Conservation (phyloP, 2,329 filamentous ascomycete species). For the Pyrenophora teres region DNA sequence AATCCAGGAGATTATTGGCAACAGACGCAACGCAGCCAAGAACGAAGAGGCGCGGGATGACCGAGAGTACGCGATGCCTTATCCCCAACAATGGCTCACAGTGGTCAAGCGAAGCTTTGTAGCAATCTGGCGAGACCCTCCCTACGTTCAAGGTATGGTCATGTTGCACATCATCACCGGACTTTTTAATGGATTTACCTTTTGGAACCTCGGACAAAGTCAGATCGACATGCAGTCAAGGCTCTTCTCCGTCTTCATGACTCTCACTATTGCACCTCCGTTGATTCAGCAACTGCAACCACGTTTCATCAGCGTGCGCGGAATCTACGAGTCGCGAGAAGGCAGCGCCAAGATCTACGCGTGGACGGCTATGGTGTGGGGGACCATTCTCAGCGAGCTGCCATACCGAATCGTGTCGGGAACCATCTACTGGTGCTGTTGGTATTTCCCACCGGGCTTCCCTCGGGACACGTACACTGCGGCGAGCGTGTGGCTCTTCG, state of each 20-base stretch:
- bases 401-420: slow-evolving; percentile 71
- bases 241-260: slow-evolving; percentile 78
- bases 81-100: slow-evolving; percentile 48
- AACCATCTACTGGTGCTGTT: slow-evolving; percentile 62
- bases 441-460: slow-evolving; percentile 62
- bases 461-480: slow-evolving; percentile 61
- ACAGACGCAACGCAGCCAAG: slow-evolving; percentile 39
- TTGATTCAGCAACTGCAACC: slow-evolving; percentile 80
- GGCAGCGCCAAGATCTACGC: slow-evolving; percentile 79
- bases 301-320: slow-evolving; percentile 67
- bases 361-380: slow-evolving; percentile 72
- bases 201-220: slow-evolving; percentile 53
- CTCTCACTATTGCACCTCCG: slow-evolving; percentile 73
- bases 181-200: slow-evolving; percentile 56
- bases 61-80: slow-evolving; percentile 52
- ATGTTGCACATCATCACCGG: slow-evolving; percentile 58
- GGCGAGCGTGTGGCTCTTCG: slow-evolving; percentile 66
- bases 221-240: slow-evolving; percentile 59
- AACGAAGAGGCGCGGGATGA: slow-evolving; percentile 49
- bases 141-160: slow-evolving; percentile 61
- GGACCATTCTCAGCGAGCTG: slow-evolving; percentile 69
- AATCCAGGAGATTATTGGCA: slow-evolving; percentile 48
- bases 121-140: slow-evolving; percentile 67
- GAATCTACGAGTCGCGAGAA: slow-evolving; percentile 73
- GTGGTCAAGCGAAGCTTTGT: slow-evolving; percentile 58